Percentiles rank a stretch among this genome's conserved stretches.
Conservation (phyloP, 208 protist genomes). For the Leptomonas seymouri region DNA sequence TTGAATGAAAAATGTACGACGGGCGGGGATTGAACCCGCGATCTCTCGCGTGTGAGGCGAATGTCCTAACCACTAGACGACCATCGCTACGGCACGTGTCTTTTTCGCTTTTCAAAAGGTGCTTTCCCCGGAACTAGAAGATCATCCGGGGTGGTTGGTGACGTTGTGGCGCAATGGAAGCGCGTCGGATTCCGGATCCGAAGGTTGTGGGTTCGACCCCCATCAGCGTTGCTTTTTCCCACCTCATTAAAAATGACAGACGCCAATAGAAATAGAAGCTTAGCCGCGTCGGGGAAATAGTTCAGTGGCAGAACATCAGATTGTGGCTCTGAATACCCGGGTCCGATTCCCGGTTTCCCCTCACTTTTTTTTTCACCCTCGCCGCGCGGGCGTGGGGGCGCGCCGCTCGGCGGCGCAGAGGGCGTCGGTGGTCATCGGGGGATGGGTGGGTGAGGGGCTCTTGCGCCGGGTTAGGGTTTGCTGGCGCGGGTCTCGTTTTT, state of each 20-base stretch:
- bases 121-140: too few species aligned
- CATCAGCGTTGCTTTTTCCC: constrained; percentile 61
- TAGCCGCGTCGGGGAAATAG: constrained; percentile 51
- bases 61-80: constrained; percentile 96
- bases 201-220: constrained; percentile 80
- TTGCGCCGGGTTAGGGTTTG: too few species aligned
- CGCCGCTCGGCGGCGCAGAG: too few species aligned
- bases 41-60: constrained; percentile 95
- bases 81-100: constrained; percentile 58
- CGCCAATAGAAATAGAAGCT: neutral
- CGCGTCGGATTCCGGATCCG: constrained; percentile 55
- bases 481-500: too few species aligned
- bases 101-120: too few species aligned
- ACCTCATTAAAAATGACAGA: neutral
- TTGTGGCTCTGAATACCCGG: constrained; percentile 88
- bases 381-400: too few species aligned
- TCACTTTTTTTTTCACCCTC: constrained; percentile 11
- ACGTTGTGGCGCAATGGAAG: constrained; percentile 62
- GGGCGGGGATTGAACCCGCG: constrained; percentile 93
- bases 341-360: constrained; percentile 89
- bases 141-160: neutral
- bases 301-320: constrained; percentile 89
- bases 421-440: too few species aligned
- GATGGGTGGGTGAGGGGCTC: too few species aligned
- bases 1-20: constrained; percentile 58